Evolutionary conservation across 768 basidiomycete genomes (phyloP), one percentile per base, ranked within the genome.

Genomic region (Lentinula lateritia): DNA sequence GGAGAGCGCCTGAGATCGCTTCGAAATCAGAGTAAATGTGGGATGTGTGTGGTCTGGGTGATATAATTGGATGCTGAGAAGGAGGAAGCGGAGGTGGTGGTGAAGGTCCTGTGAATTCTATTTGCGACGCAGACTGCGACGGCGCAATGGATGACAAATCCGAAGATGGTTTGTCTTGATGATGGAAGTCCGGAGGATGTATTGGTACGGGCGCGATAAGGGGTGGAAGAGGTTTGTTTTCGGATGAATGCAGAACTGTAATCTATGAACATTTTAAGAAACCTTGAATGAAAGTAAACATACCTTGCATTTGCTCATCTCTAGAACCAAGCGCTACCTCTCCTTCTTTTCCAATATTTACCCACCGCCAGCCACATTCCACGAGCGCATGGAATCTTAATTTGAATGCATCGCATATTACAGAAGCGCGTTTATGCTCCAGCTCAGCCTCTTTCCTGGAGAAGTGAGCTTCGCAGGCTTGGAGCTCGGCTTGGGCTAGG

Each of bases 391-490:
- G 77, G 64, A 84, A 86, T 3, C 92, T 79, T 3, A 76, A 75
- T 0, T 82, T 78, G 20, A 94, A 76, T 0, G 90, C 90, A 46
- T 85, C 81, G 6, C 80, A 75, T 12, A 90, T 78, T 7, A 86
- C 77, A n/a, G 74, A 74, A n/a, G 75, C 70, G 0, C 90, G 78
- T 52, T 80, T 74, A 0, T 68, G 67, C 5, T 81, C 81, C 6
- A 92, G 78, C 61, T 87, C 87, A n/a, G 74, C 79, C 68, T 94
- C 90, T 69, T 90, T 90, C 32, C 74, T 62, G 0, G 86, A 86
- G 1, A 94, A 78, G 59, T 88, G 88, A 0, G 82, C 76, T 68
- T 94, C 92, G 70, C 92, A 94, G 8, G 90, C 92, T 66, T 92
- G 91, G 18, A 93, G 76, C 64, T 93, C 89, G 0, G 86, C 76